A percentile compares a stretch with the other conserved stretches of the same genome.
phyloP scores from a whole-genome alignment of 495 filamentous ascomycete species.

The Tetracladium marchalianum region DNA sequence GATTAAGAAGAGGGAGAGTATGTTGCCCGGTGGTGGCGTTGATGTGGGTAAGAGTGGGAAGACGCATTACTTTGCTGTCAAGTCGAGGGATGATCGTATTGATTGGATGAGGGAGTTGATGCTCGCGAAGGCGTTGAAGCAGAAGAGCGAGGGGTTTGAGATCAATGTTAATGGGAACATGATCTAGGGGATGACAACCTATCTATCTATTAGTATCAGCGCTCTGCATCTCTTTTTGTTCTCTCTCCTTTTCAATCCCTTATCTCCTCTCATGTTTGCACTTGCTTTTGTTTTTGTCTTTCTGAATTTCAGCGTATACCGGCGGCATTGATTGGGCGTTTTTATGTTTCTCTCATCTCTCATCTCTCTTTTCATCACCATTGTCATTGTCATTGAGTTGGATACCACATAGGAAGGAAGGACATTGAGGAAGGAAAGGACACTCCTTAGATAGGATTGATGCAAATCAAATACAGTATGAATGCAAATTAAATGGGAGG shows the following conservation, averaged over 20 bases:
- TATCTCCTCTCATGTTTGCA: background rate
- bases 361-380: too few relatives aligned
- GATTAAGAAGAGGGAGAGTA: slow-evolving; percentile 35
- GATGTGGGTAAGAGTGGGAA: slow-evolving; percentile 39
- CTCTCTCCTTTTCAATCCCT: background rate
- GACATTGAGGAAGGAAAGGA: too few relatives aligned
- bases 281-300: background rate
- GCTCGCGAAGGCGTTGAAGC: slow-evolving; percentile 83
- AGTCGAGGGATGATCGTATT: slow-evolving; percentile 76
- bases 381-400: too few relatives aligned
- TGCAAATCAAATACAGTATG: too few relatives aligned
- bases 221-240: slow-evolving; percentile 3
- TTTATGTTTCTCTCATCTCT: too few relatives aligned
- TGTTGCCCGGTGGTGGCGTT: slow-evolving; percentile 34
- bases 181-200: slow-evolving; percentile 49
- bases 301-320: too few relatives aligned
- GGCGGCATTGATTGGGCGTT: too few relatives aligned
- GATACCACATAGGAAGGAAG: too few relatives aligned
- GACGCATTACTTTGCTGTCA: slow-evolving; percentile 91
- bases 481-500: too few relatives aligned
- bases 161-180: slow-evolving; percentile 74
- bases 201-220: background rate
- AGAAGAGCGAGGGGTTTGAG: slow-evolving; percentile 71
- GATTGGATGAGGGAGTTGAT: slow-evolving; percentile 99
- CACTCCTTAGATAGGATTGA: too few relatives aligned